phyloP scores from a whole-genome alignment of 164 flowering plant genomes.

The Stephania japonica region DNA sequence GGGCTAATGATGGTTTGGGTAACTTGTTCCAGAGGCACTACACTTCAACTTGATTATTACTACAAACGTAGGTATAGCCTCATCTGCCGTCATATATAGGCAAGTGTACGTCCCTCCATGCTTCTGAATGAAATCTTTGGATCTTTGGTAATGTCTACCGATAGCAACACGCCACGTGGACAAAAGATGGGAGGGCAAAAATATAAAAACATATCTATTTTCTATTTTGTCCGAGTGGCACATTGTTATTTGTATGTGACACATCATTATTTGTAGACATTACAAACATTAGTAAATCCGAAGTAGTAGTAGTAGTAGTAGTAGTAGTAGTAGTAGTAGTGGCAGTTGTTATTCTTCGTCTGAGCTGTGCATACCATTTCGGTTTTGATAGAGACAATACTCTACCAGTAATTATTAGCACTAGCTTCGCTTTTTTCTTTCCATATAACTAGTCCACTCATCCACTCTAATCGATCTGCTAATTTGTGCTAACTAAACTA shows the following conservation, averaged over 20 bases:
- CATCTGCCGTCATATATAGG: background rate
- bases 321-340: too few species aligned
- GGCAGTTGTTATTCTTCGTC: background rate
- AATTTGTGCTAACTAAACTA: too few species aligned
- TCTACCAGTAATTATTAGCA: background rate
- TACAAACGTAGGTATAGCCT: background rate
- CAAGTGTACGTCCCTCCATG: background rate
- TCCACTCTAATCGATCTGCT: background rate
- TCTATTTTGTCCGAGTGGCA: too few species aligned
- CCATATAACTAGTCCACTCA: background rate
- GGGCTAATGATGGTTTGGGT: background rate
- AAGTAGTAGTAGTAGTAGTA: too few species aligned
- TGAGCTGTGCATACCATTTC: background rate
- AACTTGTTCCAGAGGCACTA: background rate
- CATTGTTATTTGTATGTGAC: too few species aligned
- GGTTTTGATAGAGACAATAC: background rate
- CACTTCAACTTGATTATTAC: background rate
- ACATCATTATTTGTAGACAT: too few species aligned
- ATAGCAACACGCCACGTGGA: too few species aligned
- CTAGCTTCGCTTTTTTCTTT: background rate
- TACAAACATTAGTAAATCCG: too few species aligned
- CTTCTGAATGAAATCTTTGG: too few species aligned
- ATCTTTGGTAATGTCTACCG: too few species aligned
- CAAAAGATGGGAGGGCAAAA: too few species aligned
- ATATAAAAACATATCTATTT: too few species aligned